Percentiles rank a stretch among this genome's conserved stretches.
Evolutionary conservation across 2,329 filamentous ascomycete species (phyloP).

Genomic region (Beauveria bassiana): DNA sequence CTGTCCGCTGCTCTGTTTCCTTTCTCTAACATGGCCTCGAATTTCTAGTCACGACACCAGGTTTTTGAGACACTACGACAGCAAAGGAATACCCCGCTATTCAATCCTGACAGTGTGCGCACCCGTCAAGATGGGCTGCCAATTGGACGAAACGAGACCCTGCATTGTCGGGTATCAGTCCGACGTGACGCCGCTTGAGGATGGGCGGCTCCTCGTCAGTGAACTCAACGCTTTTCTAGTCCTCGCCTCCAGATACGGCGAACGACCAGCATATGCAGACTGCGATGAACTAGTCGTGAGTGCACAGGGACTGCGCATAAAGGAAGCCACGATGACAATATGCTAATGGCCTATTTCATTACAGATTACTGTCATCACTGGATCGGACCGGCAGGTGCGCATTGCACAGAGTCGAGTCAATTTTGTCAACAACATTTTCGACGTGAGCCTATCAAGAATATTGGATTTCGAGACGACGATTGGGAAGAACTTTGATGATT

Average conservation of each 20-base stretch:
- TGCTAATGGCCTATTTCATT: not conserved
- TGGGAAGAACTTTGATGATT: not conserved
- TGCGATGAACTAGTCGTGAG: not conserved
- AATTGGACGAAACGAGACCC: not conserved
- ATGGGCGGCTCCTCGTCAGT: not conserved
- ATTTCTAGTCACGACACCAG: not conserved
- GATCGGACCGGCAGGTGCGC: not conserved
- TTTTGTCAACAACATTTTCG: not conserved
- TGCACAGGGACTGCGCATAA: not conserved
- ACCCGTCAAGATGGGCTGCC: not conserved
- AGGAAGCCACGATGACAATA: not conserved
- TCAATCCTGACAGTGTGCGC: not conserved
- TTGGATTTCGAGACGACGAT: not conserved
- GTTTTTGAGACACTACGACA: not conserved
- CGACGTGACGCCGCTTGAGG: not conserved
- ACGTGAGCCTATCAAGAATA: not conserved
- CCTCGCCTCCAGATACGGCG: not conserved
- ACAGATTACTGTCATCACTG: not conserved
- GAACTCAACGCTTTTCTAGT: slow-evolving; percentile 1
- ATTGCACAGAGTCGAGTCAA: not conserved
- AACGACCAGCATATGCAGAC: not conserved
- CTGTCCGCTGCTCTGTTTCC: not conserved
- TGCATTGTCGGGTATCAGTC: not conserved
- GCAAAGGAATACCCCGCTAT: not conserved
- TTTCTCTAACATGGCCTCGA: not conserved